Evolutionary conservation across 148 eudicot genomes (phyloP), one percentile per base, ranked within the genome.

Genomic region (Vaccinium vitisidaea): DNA sequence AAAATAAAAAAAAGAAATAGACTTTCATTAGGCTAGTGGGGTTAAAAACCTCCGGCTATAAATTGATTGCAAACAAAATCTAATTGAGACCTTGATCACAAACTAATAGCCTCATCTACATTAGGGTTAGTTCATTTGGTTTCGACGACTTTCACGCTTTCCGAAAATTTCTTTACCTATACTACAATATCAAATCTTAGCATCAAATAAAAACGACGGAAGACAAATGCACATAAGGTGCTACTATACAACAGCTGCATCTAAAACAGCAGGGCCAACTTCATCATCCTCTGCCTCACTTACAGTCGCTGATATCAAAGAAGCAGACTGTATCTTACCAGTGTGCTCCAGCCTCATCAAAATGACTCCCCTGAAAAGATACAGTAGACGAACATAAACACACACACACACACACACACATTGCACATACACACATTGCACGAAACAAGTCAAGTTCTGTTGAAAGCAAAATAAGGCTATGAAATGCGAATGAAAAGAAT

Each of bases 291-390:
- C 93, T 0, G 85, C 23, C 27, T 90, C 94, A 7, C 87, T 77
- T 83, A 89, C 98, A 6, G 93, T 74, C 30, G 98, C 92, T 48
- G 96, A 88, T 32, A 95, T 95, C 87, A 97, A 88, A 11, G 98
- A 95, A 46, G 98, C 98, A 10, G 99, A 97, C 79, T 94, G 98
- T 83, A 97, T 97, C 85, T 95, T 97, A 39, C 99, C 99, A 32
- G 91, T 90, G 85, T 90, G 87, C 75, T 95, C 98, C 58, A 97
- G 95, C 65, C 99, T 91, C 99, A 97, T 97, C 85, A 97, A 88
- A 82, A 95, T 93, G 2, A 97, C 99, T 50, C 99, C 99, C 90
- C 99, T 97, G 87, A 7, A 73, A 56, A 63, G 55, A 75, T 8
- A 14, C 8, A 76, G 54, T 55, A 32, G 1, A 19, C 18, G 2